phyloP scores from a whole-genome alignment of 495 filamentous ascomycete genomes.

The Patellaria atrata region DNA sequence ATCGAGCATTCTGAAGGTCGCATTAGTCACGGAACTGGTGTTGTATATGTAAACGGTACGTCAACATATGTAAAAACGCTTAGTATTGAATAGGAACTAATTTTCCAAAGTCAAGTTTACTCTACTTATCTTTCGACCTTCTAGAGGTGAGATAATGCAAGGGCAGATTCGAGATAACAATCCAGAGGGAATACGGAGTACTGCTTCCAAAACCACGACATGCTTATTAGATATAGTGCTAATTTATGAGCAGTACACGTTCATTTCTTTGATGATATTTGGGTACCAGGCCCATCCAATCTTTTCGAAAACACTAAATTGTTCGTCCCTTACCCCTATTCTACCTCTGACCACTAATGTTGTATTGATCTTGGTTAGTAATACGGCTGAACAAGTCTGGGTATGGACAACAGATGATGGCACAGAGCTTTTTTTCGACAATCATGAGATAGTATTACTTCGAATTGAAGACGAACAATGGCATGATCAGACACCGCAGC shows the following conservation, averaged over 20 bases:
- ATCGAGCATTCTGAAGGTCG: slow-evolving; percentile 76
- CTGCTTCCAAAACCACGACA: no score
- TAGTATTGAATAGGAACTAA: not conserved
- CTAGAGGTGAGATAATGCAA: slow-evolving; percentile 76
- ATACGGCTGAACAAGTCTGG: slow-evolving; percentile 61
- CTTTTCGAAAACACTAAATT: slow-evolving; percentile 61
- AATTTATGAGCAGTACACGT: slow-evolving; percentile 47
- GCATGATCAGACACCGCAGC: slow-evolving; percentile 69
- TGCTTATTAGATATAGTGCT: no score
- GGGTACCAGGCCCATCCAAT: slow-evolving; percentile 47
- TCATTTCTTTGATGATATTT: slow-evolving; percentile 85
- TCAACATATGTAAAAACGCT: not conserved
- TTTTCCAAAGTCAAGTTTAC: slow-evolving; percentile 66
- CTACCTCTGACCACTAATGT: slow-evolving; percentile 3
- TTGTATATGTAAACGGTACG: slow-evolving; percentile 82
- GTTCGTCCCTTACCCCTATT: slow-evolving; percentile 33
- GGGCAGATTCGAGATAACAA: slow-evolving; percentile 64
- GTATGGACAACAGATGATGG: slow-evolving; percentile 62
- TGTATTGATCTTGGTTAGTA: slow-evolving; percentile 35
- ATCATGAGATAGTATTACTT: slow-evolving; percentile 73
- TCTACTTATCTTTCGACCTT: slow-evolving; percentile 85
- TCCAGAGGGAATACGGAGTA: slow-evolving; percentile 60
- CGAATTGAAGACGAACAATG: slow-evolving; percentile 72
- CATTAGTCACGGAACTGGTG: slow-evolving; percentile 77
- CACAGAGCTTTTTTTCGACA: slow-evolving; percentile 67